These are phyloP conservation scores for Penicillium coprophilum DNA, from an alignment of 495 filamentous ascomycete genomes.

Conservation along the genomic window DNA sequence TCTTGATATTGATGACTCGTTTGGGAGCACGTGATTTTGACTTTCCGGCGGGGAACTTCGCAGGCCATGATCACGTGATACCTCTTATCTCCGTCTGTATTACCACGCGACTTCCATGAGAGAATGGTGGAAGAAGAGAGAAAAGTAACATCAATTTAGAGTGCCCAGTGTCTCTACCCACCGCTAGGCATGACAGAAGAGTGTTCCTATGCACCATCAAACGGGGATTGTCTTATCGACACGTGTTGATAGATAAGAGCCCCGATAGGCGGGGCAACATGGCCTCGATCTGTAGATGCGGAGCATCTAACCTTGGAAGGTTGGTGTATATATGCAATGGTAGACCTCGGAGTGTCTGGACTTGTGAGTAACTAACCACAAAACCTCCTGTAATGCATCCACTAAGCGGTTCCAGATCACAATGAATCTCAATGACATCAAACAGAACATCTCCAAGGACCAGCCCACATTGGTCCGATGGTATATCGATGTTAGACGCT, in stretches of 20 bases:
- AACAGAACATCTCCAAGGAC: constrained; percentile 4
- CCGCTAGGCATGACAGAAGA: no score
- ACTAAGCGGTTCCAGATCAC: not conserved
- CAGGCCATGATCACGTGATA: constrained; percentile 32
- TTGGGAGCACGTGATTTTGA: constrained; percentile 22
- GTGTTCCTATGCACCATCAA: not conserved
- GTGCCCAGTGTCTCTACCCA: no score
- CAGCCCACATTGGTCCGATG: constrained; percentile 35
- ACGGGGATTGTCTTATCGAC: not conserved
- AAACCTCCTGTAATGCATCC: not conserved
- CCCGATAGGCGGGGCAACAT: constrained; percentile 10
- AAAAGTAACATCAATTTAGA: no score
- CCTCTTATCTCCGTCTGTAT: not conserved
- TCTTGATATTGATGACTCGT: constrained; percentile 24
- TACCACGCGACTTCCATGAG: not conserved
- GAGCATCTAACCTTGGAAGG: not conserved
- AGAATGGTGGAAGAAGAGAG: no score
- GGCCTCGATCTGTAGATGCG: not conserved
- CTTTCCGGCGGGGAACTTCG: constrained; percentile 31
- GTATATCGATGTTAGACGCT: constrained; percentile 47
- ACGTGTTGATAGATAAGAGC: constrained; percentile 2
- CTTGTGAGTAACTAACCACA: not conserved
- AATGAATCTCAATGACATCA: constrained; percentile 20
- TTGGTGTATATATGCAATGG: not conserved
- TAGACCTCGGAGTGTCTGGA: not conserved